Evolutionary conservation across 352 stramenopile species (phyloP).

Genomic region (Bremia lactucae): DNA sequence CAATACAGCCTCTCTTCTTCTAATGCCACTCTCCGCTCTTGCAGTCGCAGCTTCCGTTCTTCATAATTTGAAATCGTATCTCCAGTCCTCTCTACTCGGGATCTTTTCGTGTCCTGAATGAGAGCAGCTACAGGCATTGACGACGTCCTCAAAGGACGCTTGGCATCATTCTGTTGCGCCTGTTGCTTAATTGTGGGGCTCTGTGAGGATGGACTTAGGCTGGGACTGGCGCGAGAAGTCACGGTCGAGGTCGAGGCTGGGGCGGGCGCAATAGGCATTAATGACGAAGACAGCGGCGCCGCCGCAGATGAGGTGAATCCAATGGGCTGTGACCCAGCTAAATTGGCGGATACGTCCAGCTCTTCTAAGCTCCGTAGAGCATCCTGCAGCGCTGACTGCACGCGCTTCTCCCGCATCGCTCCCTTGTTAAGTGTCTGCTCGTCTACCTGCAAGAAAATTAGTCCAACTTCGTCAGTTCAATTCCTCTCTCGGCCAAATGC

Average conservation of each 20-base stretch:
- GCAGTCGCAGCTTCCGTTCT: constrained; percentile 24
- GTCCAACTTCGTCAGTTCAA: constrained; percentile 6
- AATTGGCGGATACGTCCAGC: constrained; percentile 9
- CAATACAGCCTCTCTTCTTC: constrained; percentile 27
- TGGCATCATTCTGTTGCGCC: constrained; percentile 22
- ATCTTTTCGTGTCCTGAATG: constrained; percentile 12
- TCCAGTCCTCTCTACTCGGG: constrained; percentile 8
- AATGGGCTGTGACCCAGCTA: constrained; percentile 1
- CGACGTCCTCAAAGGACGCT: constrained; percentile 11
- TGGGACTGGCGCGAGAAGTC: constrained; percentile 6
- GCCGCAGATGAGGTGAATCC: constrained; percentile 5
- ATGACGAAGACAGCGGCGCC: neutral
- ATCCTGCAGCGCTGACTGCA: constrained; percentile 20
- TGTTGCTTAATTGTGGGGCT: constrained; percentile 5
- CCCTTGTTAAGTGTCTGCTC: constrained; percentile 28
- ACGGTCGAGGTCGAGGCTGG: constrained; percentile 1
- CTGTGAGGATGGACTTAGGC: constrained; percentile 6
- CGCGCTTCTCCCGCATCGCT: constrained; percentile 23
- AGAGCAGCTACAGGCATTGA: neutral
- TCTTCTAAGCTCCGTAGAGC: constrained; percentile 13
- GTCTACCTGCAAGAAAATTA: constrained; percentile 17
- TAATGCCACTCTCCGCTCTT: constrained; percentile 22
- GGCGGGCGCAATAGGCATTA: constrained; percentile 27
- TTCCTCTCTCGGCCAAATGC: neutral
- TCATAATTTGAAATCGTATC: constrained; percentile 8